Percentiles rank a stretch among this genome's conserved stretches.
These are phyloP conservation scores for Bipolaris victoriae DNA, from an alignment of 2,329 filamentous ascomycete species.

Conservation along the genomic window DNA sequence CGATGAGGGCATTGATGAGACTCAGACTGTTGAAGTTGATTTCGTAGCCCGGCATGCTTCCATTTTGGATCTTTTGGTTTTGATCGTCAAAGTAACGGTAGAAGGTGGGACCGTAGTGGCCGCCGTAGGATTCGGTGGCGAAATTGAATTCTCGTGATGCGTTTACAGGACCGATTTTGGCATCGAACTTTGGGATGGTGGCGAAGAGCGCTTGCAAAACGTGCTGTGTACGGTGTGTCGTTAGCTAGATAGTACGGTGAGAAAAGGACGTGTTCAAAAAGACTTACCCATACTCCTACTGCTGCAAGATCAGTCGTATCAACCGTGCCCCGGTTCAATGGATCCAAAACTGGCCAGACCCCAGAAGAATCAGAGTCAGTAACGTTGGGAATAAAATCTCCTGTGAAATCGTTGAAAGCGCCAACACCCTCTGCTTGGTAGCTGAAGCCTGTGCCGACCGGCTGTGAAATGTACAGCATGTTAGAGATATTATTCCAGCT, in stretches of 20 bases:
- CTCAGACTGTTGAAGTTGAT: slow-evolving; percentile 62
- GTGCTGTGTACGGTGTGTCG: slow-evolving; percentile 17
- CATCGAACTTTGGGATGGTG: slow-evolving; percentile 31
- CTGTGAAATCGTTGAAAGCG: slow-evolving; percentile 48
- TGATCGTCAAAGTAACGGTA: slow-evolving; percentile 64
- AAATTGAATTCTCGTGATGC: slow-evolving; percentile 56
- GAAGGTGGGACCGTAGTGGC: slow-evolving; percentile 62
- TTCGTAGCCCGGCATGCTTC: slow-evolving; percentile 55
- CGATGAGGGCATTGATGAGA: slow-evolving; percentile 56
- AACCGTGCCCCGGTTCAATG: slow-evolving; percentile 56
- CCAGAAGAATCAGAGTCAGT: slow-evolving; percentile 48
- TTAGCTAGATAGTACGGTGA: background rate
- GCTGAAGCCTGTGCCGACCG: slow-evolving; percentile 64
- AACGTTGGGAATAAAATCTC: slow-evolving; percentile 55
- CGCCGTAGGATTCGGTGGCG: slow-evolving; percentile 61
- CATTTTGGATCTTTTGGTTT: slow-evolving; percentile 61
- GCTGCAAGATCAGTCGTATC: slow-evolving; percentile 65
- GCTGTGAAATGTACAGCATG: slow-evolving; percentile 67
- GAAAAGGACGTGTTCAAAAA: slow-evolving; percentile 30
- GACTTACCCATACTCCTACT: slow-evolving; percentile 44
- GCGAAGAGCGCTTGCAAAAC: slow-evolving; percentile 33
- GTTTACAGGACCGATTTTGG: slow-evolving; percentile 43
- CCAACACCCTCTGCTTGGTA: slow-evolving; percentile 39
- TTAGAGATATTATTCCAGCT: slow-evolving; percentile 66
- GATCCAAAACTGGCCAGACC: slow-evolving; percentile 52